A percentile compares a stretch with the other conserved stretches of the same genome.
phyloP scores from a whole-genome alignment of 208 protist species.

The Hexamita inflata region DNA sequence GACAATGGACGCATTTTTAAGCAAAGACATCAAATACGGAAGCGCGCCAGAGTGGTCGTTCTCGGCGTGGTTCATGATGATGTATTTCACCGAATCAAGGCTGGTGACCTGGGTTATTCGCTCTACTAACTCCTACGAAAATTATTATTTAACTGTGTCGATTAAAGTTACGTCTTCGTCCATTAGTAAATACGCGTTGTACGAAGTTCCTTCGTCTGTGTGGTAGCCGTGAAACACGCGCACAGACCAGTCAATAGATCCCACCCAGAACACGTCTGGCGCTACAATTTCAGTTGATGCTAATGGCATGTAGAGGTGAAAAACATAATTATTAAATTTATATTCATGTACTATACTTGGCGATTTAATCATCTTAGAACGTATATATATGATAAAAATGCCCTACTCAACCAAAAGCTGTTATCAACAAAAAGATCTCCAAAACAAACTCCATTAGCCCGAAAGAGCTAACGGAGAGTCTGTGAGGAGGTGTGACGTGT shows the following conservation, averaged over 20 bases:
- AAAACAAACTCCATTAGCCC: no score
- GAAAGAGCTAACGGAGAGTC: no score
- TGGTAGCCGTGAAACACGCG: constrained; percentile 6
- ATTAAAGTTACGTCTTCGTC: constrained; percentile 17
- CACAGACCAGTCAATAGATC: constrained; percentile 10
- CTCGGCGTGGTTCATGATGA: constrained; percentile 17
- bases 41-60: neutral
- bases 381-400: no score
- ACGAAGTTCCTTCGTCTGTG: constrained; percentile 19
- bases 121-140: neutral
- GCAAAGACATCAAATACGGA: neutral
- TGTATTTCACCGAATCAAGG: constrained; percentile 5
- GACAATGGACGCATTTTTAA: neutral
- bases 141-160: neutral
- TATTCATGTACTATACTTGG: no score
- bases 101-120: neutral
- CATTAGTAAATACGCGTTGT: constrained; percentile 14
- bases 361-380: no score
- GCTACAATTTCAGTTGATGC: no score
- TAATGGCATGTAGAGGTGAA: no score
- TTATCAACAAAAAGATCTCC: no score
- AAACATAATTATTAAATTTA: no score
- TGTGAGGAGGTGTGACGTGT: no score
- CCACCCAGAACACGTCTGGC: constrained; percentile 18
- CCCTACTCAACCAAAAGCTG: no score